phyloP scores from a whole-genome alignment of 2,329 filamentous ascomycete genomes.

The Cercospora janseana region DNA sequence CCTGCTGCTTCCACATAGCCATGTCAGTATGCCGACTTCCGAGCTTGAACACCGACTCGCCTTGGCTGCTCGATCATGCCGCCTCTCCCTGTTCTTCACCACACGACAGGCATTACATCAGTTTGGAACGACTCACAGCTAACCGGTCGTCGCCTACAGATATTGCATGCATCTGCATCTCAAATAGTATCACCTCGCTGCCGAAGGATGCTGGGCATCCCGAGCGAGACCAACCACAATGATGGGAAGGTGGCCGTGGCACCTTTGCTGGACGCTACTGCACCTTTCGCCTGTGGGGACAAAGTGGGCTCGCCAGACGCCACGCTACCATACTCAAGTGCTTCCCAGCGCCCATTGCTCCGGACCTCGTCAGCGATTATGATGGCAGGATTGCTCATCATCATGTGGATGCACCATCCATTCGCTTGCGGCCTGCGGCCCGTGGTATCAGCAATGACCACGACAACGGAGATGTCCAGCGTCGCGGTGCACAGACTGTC shows the following conservation, averaged over 20 bases:
- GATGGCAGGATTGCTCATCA: conserved; percentile 12
- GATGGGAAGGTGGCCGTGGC: conserved; percentile 11
- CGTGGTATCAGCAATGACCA: neutral
- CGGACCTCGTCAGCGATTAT: conserved; percentile 16
- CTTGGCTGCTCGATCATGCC: neutral
- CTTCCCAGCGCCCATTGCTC: conserved; percentile 2
- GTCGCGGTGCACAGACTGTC: conserved; percentile 41
- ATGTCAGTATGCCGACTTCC: conserved; percentile 14
- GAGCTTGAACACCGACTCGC: conserved; percentile 5
- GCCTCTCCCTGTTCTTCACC: neutral
- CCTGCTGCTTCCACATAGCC: conserved; percentile 13
- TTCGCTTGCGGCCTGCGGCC: neutral
- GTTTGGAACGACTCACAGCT: conserved; percentile 9
- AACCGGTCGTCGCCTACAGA: conserved; percentile 17
- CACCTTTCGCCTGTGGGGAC: conserved; percentile 15
- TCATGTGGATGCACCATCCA: neutral
- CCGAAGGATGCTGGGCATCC: conserved; percentile 16
- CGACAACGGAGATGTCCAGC: conserved; percentile 11
- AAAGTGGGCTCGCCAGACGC: conserved; percentile 18
- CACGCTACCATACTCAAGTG: conserved; percentile 9
- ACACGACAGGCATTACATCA: neutral
- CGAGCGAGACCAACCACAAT: conserved; percentile 15
- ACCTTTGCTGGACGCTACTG: conserved; percentile 9
- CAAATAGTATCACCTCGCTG: conserved; percentile 5
- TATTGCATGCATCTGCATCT: conserved; percentile 10